phyloP scores from a whole-genome alignment of 2,329 filamentous ascomycete species.

The Neonectria neomacrospora region DNA sequence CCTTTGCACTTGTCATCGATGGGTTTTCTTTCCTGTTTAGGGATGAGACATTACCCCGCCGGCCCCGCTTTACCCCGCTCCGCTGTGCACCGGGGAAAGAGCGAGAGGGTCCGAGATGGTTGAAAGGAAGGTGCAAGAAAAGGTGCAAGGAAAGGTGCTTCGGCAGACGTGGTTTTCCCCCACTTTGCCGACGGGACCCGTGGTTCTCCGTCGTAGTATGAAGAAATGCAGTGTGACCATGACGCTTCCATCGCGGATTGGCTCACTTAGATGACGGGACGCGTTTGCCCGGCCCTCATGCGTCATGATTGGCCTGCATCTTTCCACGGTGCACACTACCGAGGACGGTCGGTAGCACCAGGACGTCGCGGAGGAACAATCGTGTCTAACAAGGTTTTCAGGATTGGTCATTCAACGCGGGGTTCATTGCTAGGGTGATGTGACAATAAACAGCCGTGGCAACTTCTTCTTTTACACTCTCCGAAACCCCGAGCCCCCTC shows the following conservation, averaged over 20 bases:
- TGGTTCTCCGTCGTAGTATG: too few relatives aligned
- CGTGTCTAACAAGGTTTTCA: neutral
- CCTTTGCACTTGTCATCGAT: neutral
- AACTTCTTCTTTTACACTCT: neutral
- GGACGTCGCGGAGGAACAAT: too few relatives aligned
- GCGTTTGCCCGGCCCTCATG: too few relatives aligned
- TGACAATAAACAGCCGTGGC: neutral
- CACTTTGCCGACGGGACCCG: too few relatives aligned
- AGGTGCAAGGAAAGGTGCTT: neutral
- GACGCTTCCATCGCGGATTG: neutral
- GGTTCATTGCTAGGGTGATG: too few relatives aligned
- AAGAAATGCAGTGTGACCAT: neutral
- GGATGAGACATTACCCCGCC: neutral
- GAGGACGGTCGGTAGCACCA: too few relatives aligned
- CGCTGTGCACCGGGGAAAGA: neutral
- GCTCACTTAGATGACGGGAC: too few relatives aligned
- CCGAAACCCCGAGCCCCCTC: neutral
- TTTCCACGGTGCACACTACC: too few relatives aligned
- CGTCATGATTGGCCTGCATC: too few relatives aligned
- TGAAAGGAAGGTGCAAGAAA: neutral
- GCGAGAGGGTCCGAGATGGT: neutral
- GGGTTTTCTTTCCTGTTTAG: neutral
- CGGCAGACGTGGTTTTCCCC: neutral
- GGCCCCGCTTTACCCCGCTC: neutral
- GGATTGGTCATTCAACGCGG: conserved; percentile 5